Percentiles rank a stretch among this genome's conserved stretches.
These are phyloP conservation scores for Alternaria atra DNA, from an alignment of 2,329 filamentous ascomycete species.

Conservation along the genomic window DNA sequence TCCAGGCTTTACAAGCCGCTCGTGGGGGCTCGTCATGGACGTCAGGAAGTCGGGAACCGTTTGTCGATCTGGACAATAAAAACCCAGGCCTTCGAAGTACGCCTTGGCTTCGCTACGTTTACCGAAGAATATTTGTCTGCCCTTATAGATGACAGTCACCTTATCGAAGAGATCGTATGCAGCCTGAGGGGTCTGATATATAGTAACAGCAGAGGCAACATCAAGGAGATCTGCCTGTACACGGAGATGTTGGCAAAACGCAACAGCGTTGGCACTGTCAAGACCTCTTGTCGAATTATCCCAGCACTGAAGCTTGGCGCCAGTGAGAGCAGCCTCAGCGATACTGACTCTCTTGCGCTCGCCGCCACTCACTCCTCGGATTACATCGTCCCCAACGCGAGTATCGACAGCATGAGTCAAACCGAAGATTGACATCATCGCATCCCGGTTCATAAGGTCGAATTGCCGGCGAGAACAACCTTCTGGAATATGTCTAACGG, in stretches of 20 bases:
- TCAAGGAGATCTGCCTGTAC: constrained; percentile 72
- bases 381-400: constrained; percentile 76
- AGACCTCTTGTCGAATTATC: constrained; percentile 79
- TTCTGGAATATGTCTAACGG: constrained; percentile 68
- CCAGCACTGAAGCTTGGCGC: constrained; percentile 73
- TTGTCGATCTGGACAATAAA: constrained; percentile 74
- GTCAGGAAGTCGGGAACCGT: constrained; percentile 81
- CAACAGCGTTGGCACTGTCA: constrained; percentile 77
- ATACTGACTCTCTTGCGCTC: constrained; percentile 85
- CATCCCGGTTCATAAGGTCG: constrained; percentile 70
- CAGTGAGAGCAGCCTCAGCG: constrained; percentile 76
- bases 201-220: constrained; percentile 73
- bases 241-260: constrained; percentile 76
- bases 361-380: constrained; percentile 77
- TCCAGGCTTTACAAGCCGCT: constrained; percentile 56
- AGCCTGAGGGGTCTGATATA: constrained; percentile 75
- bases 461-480: constrained; percentile 65
- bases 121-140: constrained; percentile 77
- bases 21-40: constrained; percentile 68
- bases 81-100: constrained; percentile 77
- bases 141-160: constrained; percentile 71
- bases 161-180: constrained; percentile 77
- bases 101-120: constrained; percentile 67
- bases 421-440: constrained; percentile 68
- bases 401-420: constrained; percentile 78